These are phyloP conservation scores for Sonneratia alba DNA, from an alignment of 345 rosid genomes.

Conservation along the genomic window DNA sequence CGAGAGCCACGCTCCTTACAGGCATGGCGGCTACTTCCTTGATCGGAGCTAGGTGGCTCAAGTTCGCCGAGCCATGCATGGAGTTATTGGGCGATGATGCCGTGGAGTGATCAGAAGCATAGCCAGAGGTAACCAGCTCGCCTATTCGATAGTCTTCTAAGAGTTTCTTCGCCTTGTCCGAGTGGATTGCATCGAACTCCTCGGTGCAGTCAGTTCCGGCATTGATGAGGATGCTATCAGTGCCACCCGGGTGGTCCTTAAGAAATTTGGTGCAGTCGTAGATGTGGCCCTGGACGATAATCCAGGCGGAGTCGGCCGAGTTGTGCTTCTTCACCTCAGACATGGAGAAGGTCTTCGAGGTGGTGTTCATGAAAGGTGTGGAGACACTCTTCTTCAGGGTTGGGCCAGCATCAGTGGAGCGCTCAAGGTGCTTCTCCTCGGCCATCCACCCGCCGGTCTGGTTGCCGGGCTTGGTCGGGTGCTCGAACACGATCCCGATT, in stretches of 20 bases:
- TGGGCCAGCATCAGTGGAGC: conserved; percentile 31
- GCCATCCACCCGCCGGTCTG: conserved; percentile 99
- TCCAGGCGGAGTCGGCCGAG: conserved; percentile 77
- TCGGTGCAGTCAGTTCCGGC: conserved; percentile 92
- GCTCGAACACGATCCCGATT: conserved; percentile 86
- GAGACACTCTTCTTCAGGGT: conserved; percentile 74
- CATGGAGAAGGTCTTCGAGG: conserved; percentile 48
- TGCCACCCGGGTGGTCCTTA: conserved; percentile 86
- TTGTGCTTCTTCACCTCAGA: conserved; percentile 65
- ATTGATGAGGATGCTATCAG: conserved; percentile 74
- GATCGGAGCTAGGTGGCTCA: conserved; percentile 45
- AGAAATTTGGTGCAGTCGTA: conserved; percentile 88
- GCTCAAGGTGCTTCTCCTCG: conserved; percentile 61
- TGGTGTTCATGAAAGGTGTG: conserved; percentile 82
- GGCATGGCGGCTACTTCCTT: conserved; percentile 30
- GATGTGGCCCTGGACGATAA: conserved; percentile 82
- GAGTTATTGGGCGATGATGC: conserved; percentile 60
- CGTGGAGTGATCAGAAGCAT: conserved; percentile 43
- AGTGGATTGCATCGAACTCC: conserved; percentile 92
- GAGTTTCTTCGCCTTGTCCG: conserved; percentile 77
- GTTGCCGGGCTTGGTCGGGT: conserved; percentile 86
- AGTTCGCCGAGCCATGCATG: conserved; percentile 45
- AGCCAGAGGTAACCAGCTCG: conserved; percentile 46
- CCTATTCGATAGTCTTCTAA: conserved; percentile 73
- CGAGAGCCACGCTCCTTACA: conserved; percentile 41